These are phyloP conservation scores for barley (Hordeum vulgare) DNA, from an alignment of 176 grass and related monocot species.

Conservation along the genomic window DNA sequence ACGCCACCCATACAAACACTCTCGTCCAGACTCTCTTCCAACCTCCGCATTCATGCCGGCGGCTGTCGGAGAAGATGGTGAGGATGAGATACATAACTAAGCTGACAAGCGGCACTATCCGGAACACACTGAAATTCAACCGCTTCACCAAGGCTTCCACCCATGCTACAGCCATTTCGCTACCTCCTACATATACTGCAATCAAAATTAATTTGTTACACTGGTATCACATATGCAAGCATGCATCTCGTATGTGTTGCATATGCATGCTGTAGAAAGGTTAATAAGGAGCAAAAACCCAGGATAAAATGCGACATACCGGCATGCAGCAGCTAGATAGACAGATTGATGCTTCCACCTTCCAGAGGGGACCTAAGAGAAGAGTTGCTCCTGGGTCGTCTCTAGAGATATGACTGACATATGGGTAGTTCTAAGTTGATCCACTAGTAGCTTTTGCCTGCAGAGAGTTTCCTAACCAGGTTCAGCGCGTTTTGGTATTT, in stretches of 20 bases:
- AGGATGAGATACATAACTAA: not conserved
- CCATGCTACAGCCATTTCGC: not conserved
- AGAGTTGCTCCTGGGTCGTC: not conserved
- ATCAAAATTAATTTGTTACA: not conserved
- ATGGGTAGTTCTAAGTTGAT: not conserved
- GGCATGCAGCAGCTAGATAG: not conserved
- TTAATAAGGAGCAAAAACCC: not conserved
- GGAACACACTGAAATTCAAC: not conserved
- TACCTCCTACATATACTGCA: not conserved
- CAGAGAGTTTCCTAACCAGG: not conserved
- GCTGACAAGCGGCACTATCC: not conserved
- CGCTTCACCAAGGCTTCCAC: fast-evolving
- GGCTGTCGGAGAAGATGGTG: not conserved
- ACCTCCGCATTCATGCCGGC: not conserved
- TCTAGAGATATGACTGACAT: no score
- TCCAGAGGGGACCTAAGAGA: not conserved
- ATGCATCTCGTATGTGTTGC: not conserved
- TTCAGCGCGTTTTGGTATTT: not conserved
- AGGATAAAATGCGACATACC: not conserved
- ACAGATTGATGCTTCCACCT: not conserved
- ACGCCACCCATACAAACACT: not conserved
- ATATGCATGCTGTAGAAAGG: not conserved
- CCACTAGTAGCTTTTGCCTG: not conserved
- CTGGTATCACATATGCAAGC: not conserved
- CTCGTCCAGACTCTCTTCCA: no score